Evolutionary conservation across 768 basidiomycete genomes (phyloP), one percentile per base, ranked within the genome.

Genomic region (Serendipita indica): DNA sequence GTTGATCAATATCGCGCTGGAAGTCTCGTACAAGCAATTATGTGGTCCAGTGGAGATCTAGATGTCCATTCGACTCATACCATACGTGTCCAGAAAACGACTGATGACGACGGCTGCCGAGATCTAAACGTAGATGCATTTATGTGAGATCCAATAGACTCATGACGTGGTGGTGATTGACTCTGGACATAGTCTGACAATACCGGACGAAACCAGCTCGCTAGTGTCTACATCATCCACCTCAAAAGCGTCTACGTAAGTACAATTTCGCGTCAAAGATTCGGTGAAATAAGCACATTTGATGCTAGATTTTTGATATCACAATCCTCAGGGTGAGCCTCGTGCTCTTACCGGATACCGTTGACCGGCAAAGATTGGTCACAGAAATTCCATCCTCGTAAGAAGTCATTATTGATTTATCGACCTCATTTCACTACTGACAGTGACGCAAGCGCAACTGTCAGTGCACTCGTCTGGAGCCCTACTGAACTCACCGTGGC

Each of bases 81-180:
- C 5, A 6, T 43, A 6, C 7, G 5, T n/a, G 5, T 6, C 41
- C 5, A 7, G 5, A 43, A 43, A 25, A 43, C n/a, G 5, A 43
- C 18, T n/a, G 41, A 6, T 6, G 41, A 43, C 27, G 41, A 25
- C 5, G 41, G 41, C 7, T n/a, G n/a, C 5, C 18, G 5, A 25
- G 41, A 43, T 25, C 41, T 43, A 7, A 18, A 43, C n/a, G n/a
- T 43, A n/a, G 41, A 43, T 43, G 41, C 41, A 43, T 43, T 43
- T 43, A n/a, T 43, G 41, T 43, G 27, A 43, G 41, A 18, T 7
- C 5, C 18, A 18, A n/a, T n/a, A n/a, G 5, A 18, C 3, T 3
- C 41, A 7, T 43, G 41, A 1, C 5, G 7, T 25, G 18, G 1
- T 25, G 18, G 5, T 43, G 41, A 7, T 7, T 25, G 18, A 2